Evolutionary conservation across 1,284 basidiomycete genomes (phyloP), one percentile per base, ranked within the genome.

Genomic region (Termitomyces sp.): DNA sequence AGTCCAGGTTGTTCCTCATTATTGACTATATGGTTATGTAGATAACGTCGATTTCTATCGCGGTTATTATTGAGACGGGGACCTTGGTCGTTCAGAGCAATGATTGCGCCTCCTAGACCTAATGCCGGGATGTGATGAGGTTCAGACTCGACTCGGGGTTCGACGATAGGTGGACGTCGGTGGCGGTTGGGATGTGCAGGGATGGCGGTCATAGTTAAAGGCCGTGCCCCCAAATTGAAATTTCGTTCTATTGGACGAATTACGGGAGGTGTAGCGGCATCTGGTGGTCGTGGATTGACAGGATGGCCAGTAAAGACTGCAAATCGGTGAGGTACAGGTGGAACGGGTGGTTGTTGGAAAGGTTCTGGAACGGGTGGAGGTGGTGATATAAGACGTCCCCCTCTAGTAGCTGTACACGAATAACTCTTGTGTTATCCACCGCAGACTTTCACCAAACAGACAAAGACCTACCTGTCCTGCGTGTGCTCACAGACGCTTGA

Each of bases 61-160:
- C 46, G 38, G 10, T 41, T 43, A 21, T 42, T 44, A 7, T 57
- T 60, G 9, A 60, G 55, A 28, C 64, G 68, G 6, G 69, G 59
- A 45, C 72, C 69, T 16, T 40, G 45, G 3, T 53, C 34, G 43
- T 75, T 72, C 33, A 70, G 60, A 2, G 83, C 72, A 9, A 87
- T 69, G 3, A 88, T 60, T 1, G 81, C 85, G n/a, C 86, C 86
- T 16, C 86, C 86, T 26, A 88, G 67, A 24, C 82, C 82, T 72
- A 88, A 78, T 3, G 69, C 56, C 21, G 83, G 83, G 10, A 73
- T 67, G 57, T 81, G 81, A 50, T 80, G 81, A 8, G 81, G 80
- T 9, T 72, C 72, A 8, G 75, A 68, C 3, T 76, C 76, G 16
- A 74, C 69, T 14, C 54, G 68, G 59, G 33, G 54, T 31, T 47